phyloP scores from a whole-genome alignment of 805 yeast genomes.

The Candida lessepsii region DNA sequence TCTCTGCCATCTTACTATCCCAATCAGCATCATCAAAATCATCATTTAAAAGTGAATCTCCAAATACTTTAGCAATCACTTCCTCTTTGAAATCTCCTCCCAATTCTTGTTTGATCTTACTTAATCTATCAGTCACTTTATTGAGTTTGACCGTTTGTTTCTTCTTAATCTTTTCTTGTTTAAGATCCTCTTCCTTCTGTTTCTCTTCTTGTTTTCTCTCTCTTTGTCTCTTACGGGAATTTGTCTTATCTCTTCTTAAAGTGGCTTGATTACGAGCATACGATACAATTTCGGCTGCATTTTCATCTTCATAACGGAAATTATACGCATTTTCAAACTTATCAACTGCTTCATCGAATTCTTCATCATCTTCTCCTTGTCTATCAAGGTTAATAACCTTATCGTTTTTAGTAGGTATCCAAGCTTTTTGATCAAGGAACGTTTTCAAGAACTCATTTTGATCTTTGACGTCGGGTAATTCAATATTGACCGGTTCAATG shows the following conservation, averaged over 20 bases:
- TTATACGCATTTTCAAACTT: slow-evolving; percentile 89
- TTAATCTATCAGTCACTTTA: slow-evolving; percentile 69
- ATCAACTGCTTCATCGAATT: slow-evolving; percentile 90
- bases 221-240: slow-evolving; percentile 78
- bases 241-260: slow-evolving; percentile 73
- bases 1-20: slow-evolving; percentile 81
- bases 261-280: slow-evolving; percentile 96
- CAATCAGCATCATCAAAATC: slow-evolving; percentile 90
- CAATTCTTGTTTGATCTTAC: slow-evolving; percentile 62
- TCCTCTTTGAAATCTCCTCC: slow-evolving; percentile 65
- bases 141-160: slow-evolving; percentile 75
- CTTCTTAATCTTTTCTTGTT: slow-evolving; percentile 61
- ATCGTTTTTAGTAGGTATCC: slow-evolving; percentile 79
- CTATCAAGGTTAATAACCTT: slow-evolving; percentile 52
- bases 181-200: slow-evolving; percentile 50
- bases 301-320: slow-evolving; percentile 91
- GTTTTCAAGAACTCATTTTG: slow-evolving; percentile 70
- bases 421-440: slow-evolving; percentile 75
- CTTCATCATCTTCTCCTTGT: slow-evolving; percentile 59
- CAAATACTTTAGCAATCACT: slow-evolving; percentile 61
- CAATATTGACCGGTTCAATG: slow-evolving; percentile 12
- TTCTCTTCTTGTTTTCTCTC: slow-evolving; percentile 61
- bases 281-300: slow-evolving; percentile 84
- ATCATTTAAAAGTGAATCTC: slow-evolving; percentile 73
- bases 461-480: slow-evolving; percentile 61